Conservation (phyloP, 2,329 filamentous ascomycete genomes). For the Myotisia sp. region DNA sequence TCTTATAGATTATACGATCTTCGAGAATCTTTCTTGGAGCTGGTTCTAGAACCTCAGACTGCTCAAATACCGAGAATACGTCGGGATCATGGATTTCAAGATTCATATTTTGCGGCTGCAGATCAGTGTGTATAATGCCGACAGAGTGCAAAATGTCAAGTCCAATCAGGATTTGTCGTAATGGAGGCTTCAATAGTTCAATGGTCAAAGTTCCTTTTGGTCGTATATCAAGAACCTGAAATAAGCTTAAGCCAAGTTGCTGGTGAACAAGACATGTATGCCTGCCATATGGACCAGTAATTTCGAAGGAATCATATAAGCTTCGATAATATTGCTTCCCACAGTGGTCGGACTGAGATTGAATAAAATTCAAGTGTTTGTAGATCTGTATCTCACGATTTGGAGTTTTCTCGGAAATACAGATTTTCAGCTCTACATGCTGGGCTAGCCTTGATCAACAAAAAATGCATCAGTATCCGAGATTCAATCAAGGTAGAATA, state of each 20-base stretch:
- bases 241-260: constrained; percentile 8
- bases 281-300: constrained; percentile 6
- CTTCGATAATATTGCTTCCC: constrained; percentile 8
- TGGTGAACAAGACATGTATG: constrained; percentile 10
- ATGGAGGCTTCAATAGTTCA: constrained; percentile 8
- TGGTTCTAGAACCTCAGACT: constrained; percentile 8
- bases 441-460: neutral
- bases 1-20: constrained; percentile 10
- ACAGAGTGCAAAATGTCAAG: constrained; percentile 6
- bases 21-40: constrained; percentile 8
- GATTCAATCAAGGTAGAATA: neutral
- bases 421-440: neutral
- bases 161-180: constrained; percentile 5
- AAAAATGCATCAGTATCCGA: neutral
- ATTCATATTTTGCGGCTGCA: constrained; percentile 7
- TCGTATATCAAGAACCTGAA: constrained; percentile 9
- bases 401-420: neutral
- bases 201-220: constrained; percentile 4
- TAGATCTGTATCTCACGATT: neutral
- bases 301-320: constrained; percentile 10
- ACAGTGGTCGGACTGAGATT: constrained; percentile 2
- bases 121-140: constrained; percentile 8
- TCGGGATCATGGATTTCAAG: constrained; percentile 6
- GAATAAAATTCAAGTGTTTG: neutral
- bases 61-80: constrained; percentile 8